Evolutionary conservation across 768 basidiomycete species (phyloP).

Genomic region (Agrocybe praecox): DNA sequence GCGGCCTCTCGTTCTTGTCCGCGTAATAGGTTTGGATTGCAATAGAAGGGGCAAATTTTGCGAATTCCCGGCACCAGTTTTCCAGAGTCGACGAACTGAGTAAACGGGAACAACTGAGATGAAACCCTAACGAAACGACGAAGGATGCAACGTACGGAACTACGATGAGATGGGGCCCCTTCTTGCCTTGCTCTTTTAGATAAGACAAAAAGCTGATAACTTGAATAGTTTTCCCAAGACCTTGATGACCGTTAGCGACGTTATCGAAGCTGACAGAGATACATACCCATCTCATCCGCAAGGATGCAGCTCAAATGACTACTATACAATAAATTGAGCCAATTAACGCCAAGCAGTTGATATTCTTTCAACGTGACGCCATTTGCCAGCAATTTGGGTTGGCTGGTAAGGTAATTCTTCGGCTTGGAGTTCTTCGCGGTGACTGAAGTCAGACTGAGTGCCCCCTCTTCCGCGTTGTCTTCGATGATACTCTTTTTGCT

Average conservation of each 20-base stretch:
- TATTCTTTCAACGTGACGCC: constrained; percentile 91
- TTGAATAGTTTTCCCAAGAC: constrained; percentile 98
- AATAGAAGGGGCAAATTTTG: constrained; percentile 85
- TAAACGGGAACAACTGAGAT: constrained; percentile 5
- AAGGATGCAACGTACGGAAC: constrained; percentile 76
- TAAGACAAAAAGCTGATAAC: constrained; percentile 96
- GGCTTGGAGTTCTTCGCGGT: constrained; percentile 41
- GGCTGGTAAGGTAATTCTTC: constrained; percentile 70
- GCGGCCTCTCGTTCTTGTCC: constrained; percentile 80
- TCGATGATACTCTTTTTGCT: constrained; percentile 32
- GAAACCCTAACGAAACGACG: neutral
- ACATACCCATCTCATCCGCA: constrained; percentile 98
- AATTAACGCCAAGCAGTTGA: constrained; percentile 96
- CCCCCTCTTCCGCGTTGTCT: constrained; percentile 57
- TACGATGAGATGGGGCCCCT: constrained; percentile 90
- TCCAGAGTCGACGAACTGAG: constrained; percentile 91
- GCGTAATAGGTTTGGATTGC: constrained; percentile 93
- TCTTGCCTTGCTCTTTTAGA: constrained; percentile 75
- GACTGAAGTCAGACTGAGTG: constrained; percentile 57
- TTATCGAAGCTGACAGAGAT: neutral
- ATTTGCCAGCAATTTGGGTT: constrained; percentile 69
- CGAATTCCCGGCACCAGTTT: constrained; percentile 98
- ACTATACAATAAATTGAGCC: constrained; percentile 87
- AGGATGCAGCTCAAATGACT: constrained; percentile 89
- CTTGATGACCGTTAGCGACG: constrained; percentile 38